Percentiles rank a stretch among this genome's conserved stretches.
These are phyloP conservation scores for Fraxinus nigra DNA, from an alignment of 305 asterid species.

Conservation along the genomic window DNA sequence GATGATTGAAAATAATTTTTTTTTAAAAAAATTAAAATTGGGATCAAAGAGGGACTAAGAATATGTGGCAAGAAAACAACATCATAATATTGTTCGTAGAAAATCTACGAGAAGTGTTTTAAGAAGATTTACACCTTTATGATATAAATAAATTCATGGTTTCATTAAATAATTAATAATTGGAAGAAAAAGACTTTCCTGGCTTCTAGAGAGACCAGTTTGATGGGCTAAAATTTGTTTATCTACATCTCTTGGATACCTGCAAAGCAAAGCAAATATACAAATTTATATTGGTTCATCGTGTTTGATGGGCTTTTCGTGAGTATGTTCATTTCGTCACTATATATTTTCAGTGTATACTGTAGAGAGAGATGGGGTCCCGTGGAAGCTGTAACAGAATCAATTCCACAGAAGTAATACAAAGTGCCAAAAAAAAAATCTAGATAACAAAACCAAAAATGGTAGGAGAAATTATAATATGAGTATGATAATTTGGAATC, in stretches of 20 bases:
- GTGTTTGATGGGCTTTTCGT: neutral
- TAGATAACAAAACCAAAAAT: neutral
- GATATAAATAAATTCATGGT: constrained; percentile 21
- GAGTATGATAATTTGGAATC: constrained; percentile 10
- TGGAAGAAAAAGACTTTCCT: constrained; percentile 61
- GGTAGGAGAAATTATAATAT: constrained; percentile 23
- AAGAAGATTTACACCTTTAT: neutral
- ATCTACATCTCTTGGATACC: constrained; percentile 97
- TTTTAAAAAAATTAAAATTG: no score
- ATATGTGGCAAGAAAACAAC: neutral
- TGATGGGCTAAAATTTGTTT: constrained; percentile 93
- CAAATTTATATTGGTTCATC: neutral
- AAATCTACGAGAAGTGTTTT: neutral
- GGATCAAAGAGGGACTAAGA: no score
- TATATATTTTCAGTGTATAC: no score
- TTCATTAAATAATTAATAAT: constrained; percentile 13
- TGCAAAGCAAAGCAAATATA: constrained; percentile 26
- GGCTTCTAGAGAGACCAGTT: constrained; percentile 99
- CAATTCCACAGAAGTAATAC: no score
- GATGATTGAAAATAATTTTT: no score
- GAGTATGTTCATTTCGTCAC: neutral
- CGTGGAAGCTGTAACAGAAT: no score
- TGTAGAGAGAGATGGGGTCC: no score
- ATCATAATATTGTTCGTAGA: neutral
- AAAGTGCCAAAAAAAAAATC: constrained; percentile 18